Base-by-base conservation (phyloP, 139 green algal genomes). In the Nannochloris sp. region DNA sequence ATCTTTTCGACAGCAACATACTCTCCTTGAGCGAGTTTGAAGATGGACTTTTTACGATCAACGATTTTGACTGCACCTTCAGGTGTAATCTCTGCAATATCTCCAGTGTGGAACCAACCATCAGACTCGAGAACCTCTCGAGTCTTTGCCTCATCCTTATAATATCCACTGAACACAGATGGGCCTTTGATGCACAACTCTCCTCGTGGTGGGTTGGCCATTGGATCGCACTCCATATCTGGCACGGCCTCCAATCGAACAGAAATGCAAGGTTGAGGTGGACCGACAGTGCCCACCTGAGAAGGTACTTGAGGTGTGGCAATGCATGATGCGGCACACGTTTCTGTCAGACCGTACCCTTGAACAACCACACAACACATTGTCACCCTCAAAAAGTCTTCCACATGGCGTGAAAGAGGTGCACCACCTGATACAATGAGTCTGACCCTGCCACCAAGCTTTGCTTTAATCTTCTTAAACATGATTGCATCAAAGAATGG, bases 31-130 rank as follows among this genome's bases (percentile, higher is more conserved):
- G 75, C 76, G 19, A 98, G 87, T 85, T 98, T 98, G 87, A 98
- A 98, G 79, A 98, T 98, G 86, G 97, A 97, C 81, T 98, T 98
- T 78, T 96, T 95, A 67, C 90, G 80, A 78, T 98, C 92, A 34
- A 97, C 83, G 66, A 98, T 95, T 64, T 85, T 85, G 54, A 98
- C 78, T 1, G 75, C 78, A 14, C 91, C 90, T 5, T 73, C 48
- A 3, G 75, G 61, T 11, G 74, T 83, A 48, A 96, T 75, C 61
- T 87, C 75, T 3, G 79, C 92, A 21, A 98, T 87, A 75, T 98
- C 92, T 46, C 92, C 92, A 16, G 87, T 96, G 83, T 95, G 88
- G 78, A 96, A 95, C 83, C 82, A 96, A 49, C 88, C 88, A 56
- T 91, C 84, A 18, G 62, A 43, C 24, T 94, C 83, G 49, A 91